phyloP scores from a whole-genome alignment of 441 rosid genomes.

The Pelargonium cotyledonis region DNA sequence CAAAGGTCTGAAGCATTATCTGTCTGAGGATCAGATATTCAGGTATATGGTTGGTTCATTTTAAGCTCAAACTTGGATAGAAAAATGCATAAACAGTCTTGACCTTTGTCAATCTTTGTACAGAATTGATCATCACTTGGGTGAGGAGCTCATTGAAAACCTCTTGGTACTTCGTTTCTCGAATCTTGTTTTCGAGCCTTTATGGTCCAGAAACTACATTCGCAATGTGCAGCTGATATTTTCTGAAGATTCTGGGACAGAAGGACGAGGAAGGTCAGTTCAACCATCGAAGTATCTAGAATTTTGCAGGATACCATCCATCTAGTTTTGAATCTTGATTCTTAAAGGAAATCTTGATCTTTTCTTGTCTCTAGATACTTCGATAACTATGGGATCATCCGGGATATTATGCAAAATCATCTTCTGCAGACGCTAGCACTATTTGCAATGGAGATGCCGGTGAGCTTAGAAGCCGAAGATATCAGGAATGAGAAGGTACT shows the following conservation, averaged over 20 bases:
- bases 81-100: slow-evolving; percentile 3
- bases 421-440: slow-evolving; percentile 82
- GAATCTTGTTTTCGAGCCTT: slow-evolving; percentile 84
- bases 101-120: not conserved
- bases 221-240: slow-evolving; percentile 80
- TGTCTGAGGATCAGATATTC: slow-evolving; percentile 83
- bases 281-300: no score
- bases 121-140: slow-evolving; percentile 91
- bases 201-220: slow-evolving; percentile 84
- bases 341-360: slow-evolving; percentile 4
- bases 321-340: not conserved
- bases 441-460: slow-evolving; percentile 95
- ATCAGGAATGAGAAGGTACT: slow-evolving; percentile 83
- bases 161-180: slow-evolving; percentile 88
- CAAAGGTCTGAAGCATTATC: slow-evolving; percentile 63
- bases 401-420: slow-evolving; percentile 96
- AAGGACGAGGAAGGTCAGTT: slow-evolving; percentile 85
- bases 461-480: slow-evolving; percentile 94
- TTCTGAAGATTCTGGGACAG: slow-evolving; percentile 93
- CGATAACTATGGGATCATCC: slow-evolving; percentile 80
- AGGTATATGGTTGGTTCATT: slow-evolving; percentile 37
- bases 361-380: slow-evolving; percentile 49
- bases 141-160: slow-evolving; percentile 91
- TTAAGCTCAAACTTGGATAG: not conserved
- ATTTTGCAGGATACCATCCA: no score